Conservation (phyloP, 208 protist species). For the Endotrypanum monterogeii region DNA sequence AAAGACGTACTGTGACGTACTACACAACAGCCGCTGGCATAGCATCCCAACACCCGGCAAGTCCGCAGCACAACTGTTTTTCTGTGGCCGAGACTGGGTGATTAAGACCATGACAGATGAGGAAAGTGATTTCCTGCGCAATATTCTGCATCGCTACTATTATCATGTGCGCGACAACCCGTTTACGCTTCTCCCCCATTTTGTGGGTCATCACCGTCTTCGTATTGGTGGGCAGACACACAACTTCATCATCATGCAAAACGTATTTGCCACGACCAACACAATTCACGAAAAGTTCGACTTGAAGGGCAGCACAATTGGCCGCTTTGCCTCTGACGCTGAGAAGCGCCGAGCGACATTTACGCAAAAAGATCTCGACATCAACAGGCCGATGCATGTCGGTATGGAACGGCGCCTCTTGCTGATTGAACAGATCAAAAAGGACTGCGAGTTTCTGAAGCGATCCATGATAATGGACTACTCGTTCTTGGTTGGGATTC, state of each 20-base stretch:
- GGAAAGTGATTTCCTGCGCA: slow-evolving; percentile 89
- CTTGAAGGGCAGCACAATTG: slow-evolving; percentile 93
- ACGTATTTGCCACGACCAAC: slow-evolving; percentile 92
- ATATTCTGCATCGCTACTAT: slow-evolving; percentile 91
- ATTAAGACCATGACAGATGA: slow-evolving; percentile 93
- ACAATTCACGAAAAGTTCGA: slow-evolving; percentile 94
- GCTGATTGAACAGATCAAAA: slow-evolving; percentile 87
- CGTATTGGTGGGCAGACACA: slow-evolving; percentile 63
- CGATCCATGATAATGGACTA: slow-evolving; percentile 93
- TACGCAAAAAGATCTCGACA: slow-evolving; percentile 93
- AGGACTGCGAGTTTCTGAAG: slow-evolving; percentile 90
- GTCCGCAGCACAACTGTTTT: slow-evolving; percentile 90
- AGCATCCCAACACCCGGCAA: slow-evolving; percentile 91
- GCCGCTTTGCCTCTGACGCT: slow-evolving; percentile 76
- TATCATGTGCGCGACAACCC: slow-evolving; percentile 90
- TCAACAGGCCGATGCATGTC: slow-evolving; percentile 82
- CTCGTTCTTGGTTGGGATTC: slow-evolving; percentile 92
- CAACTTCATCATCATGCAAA: slow-evolving; percentile 94
- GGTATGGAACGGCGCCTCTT: slow-evolving; percentile 54
- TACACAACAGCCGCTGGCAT: slow-evolving; percentile 78
- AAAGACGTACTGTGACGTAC: slow-evolving; percentile 70
- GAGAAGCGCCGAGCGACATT: slow-evolving; percentile 85
- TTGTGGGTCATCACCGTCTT: slow-evolving; percentile 90
- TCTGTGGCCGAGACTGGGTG: slow-evolving; percentile 91
- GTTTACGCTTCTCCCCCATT: slow-evolving; percentile 90